Conservation (phyloP, 2,329 filamentous ascomycete species). For the Rhinocladiella similis region DNA sequence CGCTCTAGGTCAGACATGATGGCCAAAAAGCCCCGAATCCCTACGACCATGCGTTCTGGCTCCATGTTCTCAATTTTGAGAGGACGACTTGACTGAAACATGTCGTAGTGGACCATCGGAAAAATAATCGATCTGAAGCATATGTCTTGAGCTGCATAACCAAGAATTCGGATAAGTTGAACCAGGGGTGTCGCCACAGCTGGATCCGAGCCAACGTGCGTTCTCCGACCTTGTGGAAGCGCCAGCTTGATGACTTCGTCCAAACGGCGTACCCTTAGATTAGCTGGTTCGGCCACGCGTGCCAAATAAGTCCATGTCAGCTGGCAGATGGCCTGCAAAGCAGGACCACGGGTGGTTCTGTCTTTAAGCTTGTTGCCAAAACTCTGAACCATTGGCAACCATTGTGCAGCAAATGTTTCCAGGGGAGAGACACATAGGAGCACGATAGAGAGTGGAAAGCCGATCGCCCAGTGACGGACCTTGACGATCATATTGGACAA, state of each 20-base stretch:
- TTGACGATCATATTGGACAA: conserved; percentile 85
- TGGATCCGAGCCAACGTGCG: conserved; percentile 78
- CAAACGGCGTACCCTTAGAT: conserved; percentile 71
- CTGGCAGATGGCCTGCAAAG: conserved; percentile 85
- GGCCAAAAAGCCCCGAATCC: conserved; percentile 87
- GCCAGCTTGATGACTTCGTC: conserved; percentile 88
- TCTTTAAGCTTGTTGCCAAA: conserved; percentile 84
- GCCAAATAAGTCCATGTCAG: conserved; percentile 95
- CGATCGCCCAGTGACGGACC: conserved; percentile 84
- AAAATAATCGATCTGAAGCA: conserved; percentile 95
- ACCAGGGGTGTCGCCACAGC: conserved; percentile 87
- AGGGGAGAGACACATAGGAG: conserved; percentile 84
- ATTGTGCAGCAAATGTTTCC: conserved; percentile 81
- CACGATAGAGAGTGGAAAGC: conserved; percentile 84
- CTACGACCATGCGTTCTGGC: conserved; percentile 95
- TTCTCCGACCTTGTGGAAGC: conserved; percentile 75
- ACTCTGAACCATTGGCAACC: conserved; percentile 77
- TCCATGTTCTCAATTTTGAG: conserved; percentile 89
- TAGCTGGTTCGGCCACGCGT: conserved; percentile 70
- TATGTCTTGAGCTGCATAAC: conserved; percentile 88
- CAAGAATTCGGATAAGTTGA: conserved; percentile 90
- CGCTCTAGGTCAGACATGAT: conserved; percentile 93
- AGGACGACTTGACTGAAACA: conserved; percentile 76
- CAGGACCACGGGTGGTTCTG: conserved; percentile 71
- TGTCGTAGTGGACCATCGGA: conserved; percentile 86